phyloP scores from a whole-genome alignment of 768 basidiomycete genomes.

The Psilocybe sp. region DNA sequence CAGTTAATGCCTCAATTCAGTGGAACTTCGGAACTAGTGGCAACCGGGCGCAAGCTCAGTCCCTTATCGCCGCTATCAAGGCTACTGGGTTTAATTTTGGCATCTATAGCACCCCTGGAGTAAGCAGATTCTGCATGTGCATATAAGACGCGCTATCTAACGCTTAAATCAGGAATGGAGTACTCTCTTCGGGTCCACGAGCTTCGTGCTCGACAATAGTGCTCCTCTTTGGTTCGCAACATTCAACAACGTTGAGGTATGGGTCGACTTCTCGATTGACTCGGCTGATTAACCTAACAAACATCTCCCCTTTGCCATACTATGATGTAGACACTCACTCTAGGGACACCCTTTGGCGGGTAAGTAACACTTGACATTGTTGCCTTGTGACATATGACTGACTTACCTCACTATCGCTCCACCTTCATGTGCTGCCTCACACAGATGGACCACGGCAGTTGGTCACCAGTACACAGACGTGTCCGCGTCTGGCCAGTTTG shows the following conservation, averaged over 20 bases:
- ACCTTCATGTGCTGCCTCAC: neutral
- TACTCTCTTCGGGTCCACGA: conserved; percentile 10
- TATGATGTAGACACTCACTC: neutral
- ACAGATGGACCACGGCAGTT: conserved; percentile 6
- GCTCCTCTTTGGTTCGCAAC: conserved; percentile 7
- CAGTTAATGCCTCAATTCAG: neutral
- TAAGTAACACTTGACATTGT: neutral
- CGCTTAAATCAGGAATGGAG: conserved; percentile 7
- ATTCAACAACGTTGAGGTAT: conserved; percentile 1
- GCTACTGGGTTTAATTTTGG: conserved; percentile 13
- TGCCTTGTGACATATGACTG: neutral
- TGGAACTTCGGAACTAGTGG: conserved; percentile 14
- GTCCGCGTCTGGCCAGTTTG: conserved; percentile 2
- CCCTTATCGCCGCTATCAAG: conserved; percentile 9
- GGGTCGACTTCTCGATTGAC: too few relatives aligned
- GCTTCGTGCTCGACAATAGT: conserved; percentile 2
- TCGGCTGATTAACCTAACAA: too few relatives aligned
- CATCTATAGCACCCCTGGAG: conserved; percentile 14
- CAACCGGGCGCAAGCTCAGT: conserved; percentile 11
- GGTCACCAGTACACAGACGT: conserved; percentile 9
- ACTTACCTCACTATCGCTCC: neutral
- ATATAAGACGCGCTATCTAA: too few relatives aligned
- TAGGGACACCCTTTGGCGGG: neutral
- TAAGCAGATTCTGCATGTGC: neutral
- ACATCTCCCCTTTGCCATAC: too few relatives aligned